Percentiles rank a stretch among this genome's conserved stretches.
phyloP scores from a whole-genome alignment of 2,329 filamentous ascomycete genomes.

The Fusarium metavorans region DNA sequence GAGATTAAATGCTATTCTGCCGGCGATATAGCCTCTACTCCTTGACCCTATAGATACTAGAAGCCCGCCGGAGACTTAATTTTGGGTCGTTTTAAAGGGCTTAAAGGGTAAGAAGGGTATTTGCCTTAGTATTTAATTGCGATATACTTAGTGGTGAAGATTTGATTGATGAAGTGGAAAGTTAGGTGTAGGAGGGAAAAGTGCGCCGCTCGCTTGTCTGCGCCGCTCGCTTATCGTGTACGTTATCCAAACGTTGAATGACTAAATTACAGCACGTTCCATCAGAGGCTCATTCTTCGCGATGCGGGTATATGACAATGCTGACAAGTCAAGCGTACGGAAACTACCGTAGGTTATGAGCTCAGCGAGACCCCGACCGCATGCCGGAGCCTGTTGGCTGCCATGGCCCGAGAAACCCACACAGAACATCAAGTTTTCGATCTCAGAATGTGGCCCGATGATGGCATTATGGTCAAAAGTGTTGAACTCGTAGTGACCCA shows the following conservation, averaged over 20 bases:
- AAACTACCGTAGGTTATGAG: conserved; percentile 19
- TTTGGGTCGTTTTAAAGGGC: too few relatives aligned
- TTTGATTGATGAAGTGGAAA: too few relatives aligned
- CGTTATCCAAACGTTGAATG: background rate
- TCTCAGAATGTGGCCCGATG: conserved; percentile 13
- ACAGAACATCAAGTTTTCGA: conserved; percentile 7
- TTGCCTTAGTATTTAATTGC: too few relatives aligned
- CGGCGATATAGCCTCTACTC: too few relatives aligned
- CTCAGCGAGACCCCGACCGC: conserved; percentile 16
- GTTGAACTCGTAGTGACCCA: conserved; percentile 27
- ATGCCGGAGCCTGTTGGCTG: conserved; percentile 20
- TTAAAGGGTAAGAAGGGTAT: too few relatives aligned
- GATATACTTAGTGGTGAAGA: too few relatives aligned
- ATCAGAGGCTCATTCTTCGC: conserved; percentile 7
- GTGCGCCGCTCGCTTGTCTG: too few relatives aligned
- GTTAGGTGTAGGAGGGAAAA: too few relatives aligned
- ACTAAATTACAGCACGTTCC: conserved; percentile 22
- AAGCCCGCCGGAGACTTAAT: too few relatives aligned
- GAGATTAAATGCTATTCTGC: background rate
- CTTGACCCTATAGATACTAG: too few relatives aligned
- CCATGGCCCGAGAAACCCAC: conserved; percentile 17
- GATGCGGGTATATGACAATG: conserved; percentile 11
- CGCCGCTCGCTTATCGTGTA: too few relatives aligned
- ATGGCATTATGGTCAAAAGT: conserved; percentile 25
- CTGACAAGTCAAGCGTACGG: conserved; percentile 14